Conservation (phyloP, 352 stramenopile genomes). For the Globisporangium parvum region DNA sequence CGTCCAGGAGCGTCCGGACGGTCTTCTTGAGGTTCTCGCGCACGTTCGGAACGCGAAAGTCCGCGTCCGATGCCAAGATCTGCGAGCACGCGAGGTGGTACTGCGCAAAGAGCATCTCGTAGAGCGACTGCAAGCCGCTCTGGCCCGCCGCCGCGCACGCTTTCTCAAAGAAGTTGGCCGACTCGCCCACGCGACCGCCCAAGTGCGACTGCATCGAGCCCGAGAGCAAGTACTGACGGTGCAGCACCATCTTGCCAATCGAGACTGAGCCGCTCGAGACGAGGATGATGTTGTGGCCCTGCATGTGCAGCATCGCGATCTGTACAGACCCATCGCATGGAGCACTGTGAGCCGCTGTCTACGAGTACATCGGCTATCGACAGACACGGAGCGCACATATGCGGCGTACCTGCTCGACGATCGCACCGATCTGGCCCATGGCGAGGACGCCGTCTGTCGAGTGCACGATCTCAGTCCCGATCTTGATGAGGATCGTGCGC, state of each 20-base stretch:
- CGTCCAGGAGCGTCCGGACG: constrained; percentile 55
- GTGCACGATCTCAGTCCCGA: constrained; percentile 83
- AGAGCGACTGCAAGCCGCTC: constrained; percentile 76
- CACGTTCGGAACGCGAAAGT: constrained; percentile 61
- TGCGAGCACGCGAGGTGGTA: constrained; percentile 82
- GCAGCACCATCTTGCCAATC: constrained; percentile 78
- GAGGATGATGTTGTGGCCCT: constrained; percentile 76
- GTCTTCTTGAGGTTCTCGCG: constrained; percentile 65
- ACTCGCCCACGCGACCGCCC: constrained; percentile 47
- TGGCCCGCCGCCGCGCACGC: constrained; percentile 62
- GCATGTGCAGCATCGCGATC: constrained; percentile 78
- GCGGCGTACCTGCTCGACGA: constrained; percentile 54
- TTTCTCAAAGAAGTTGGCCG: constrained; percentile 67
- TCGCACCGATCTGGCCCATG: constrained; percentile 82
- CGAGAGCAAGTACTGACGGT: constrained; percentile 76
- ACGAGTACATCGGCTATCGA: constrained; percentile 8
- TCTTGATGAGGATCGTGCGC: constrained; percentile 80
- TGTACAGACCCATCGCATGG: too few relatives aligned
- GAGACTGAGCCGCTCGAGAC: constrained; percentile 76
- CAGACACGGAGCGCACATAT: neutral
- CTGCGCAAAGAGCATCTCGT: constrained; percentile 83
- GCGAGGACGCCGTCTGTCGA: constrained; percentile 66
- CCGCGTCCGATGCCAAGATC: constrained; percentile 69
- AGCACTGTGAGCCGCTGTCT: too few relatives aligned
- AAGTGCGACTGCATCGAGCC: constrained; percentile 82